Base-by-base conservation (phyloP, 192 early-diverging fungal genomes). In the Rhizoclosmatium sp. region DNA sequence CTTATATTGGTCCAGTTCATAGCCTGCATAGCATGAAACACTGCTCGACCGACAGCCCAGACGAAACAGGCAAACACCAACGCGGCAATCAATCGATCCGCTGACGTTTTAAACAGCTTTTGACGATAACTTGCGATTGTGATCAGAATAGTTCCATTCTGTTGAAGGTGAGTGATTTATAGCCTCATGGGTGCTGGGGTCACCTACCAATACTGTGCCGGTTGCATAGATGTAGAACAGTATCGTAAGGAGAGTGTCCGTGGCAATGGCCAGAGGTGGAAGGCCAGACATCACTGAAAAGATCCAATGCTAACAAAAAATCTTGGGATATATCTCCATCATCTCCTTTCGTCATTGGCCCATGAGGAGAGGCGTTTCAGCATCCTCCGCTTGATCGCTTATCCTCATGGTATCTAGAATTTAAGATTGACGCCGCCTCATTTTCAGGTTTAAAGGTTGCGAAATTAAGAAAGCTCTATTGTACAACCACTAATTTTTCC, bases 31-130 rank as follows among this genome's bases (percentile, higher is more conserved):
- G 40, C 7, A 44, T 68, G 66, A 40, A 62, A 45, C 9, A 62
- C 21, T 14, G 72, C 41, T 16, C 72, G 56, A 39, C 58, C 72
- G 3, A 45, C 19, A 56, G 72, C 19, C 72, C 72, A 75, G 1
- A 62, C 59, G 45, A 75, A 75, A 44, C 59, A 75, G 59, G 44
- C n/a, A 12, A n/a, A n/a, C n/a, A 75, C 59, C 5, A 75, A 59
- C 1, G 59, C 59, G 21, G 19, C 14, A 21, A 59, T 75, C 40
- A 75, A 10, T 4, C 72, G 72, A 44, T 75, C 72, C 56, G 62
- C 12, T 39, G 46, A 49, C n/a, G 72, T 62, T 44, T 64, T 60
- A 7, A 75, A 23, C 42, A 75, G 40, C 9, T 4, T 9, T 3
- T 59, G 5, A 56, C 21, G 41, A 45, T 75, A 4, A 2, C 19